phyloP scores from a whole-genome alignment of 2,329 filamentous ascomycete species.

The Blumeriella jaapii region DNA sequence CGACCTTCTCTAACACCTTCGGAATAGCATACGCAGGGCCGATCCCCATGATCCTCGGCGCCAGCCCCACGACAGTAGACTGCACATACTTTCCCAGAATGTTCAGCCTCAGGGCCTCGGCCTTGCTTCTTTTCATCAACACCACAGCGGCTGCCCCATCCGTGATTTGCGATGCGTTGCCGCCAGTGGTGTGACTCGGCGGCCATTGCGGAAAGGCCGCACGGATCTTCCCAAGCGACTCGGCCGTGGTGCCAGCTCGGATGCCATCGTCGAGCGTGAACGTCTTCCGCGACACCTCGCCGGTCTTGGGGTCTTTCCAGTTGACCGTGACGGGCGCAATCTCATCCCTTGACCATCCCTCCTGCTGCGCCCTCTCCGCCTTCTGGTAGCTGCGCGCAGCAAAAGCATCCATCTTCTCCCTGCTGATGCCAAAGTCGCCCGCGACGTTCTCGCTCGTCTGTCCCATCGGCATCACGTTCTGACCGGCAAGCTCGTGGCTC shows the following conservation, averaged over 20 bases:
- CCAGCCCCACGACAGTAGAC: conserved; percentile 73
- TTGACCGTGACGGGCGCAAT: conserved; percentile 76
- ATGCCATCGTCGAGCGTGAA: conserved; percentile 79
- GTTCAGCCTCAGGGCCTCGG: conserved; percentile 71
- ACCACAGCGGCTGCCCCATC: conserved; percentile 93
- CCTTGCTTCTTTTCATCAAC: conserved; percentile 55
- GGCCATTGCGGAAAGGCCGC: conserved; percentile 84
- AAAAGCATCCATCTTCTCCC: conserved; percentile 72
- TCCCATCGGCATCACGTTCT: conserved; percentile 97
- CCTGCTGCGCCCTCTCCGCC: conserved; percentile 70
- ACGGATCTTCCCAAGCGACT: conserved; percentile 80
- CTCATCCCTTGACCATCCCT: conserved; percentile 80
- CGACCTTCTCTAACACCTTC: conserved; percentile 73
- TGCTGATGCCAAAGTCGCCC: conserved; percentile 61
- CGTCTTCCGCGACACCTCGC: conserved; percentile 68
- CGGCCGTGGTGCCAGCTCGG: conserved; percentile 68
- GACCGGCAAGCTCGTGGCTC: conserved; percentile 63
- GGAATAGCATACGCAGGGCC: conserved; percentile 92
- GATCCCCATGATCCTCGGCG: conserved; percentile 87
- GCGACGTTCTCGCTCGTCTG: conserved; percentile 89
- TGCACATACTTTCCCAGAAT: conserved; percentile 87
- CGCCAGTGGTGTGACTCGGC: conserved; percentile 84
- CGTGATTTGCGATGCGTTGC: conserved; percentile 88
- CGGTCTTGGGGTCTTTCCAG: conserved; percentile 75
- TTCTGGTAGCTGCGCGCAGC: conserved; percentile 82